Evolutionary conservation across 495 filamentous ascomycete genomes (phyloP), one percentile per base, ranked within the genome.

Genomic region (Pseudevernia furfuracea): DNA sequence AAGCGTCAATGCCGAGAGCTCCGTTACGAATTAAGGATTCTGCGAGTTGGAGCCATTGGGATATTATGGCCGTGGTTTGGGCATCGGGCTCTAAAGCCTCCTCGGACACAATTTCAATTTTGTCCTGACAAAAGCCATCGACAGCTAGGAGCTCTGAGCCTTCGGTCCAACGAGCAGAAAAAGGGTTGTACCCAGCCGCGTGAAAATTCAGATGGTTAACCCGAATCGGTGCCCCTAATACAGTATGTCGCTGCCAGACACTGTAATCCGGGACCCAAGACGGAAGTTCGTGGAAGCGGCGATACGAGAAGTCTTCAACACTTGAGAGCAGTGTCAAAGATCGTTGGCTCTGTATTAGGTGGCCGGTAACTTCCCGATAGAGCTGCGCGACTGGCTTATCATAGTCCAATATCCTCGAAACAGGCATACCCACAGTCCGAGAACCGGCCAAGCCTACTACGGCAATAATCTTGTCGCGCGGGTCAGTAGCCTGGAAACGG

Each of bases 391-490:
- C 60, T n/a, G 65, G 32, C 25, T 19, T 53, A 3, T 46, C 34
- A 28, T 67, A 67, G 62, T 64, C 61, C 12, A 63, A 21, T n/a
- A 64, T 43, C 15, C 17, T 43, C 30, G 41, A 58, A 57, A 41
- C 41, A 58, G 41, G 53, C 23, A 52, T 41, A 41, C 57, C 53
- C 3, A 44, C 23, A 12, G 32, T 57, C 17, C 57, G 28, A 34
- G 39, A n/a, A 46, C 15, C 28, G 17, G 62, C 32, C 55, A 64
- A 41, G 19, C 71, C 68, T 23, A 72, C 65, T 19, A 73, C 59
- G 15, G 69, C 67, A 61, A 73, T 71, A n/a, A 72, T 60, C 36
- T 73, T 74, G 56, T 74, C 72, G 14, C 71, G 58, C 4, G 69
- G 72, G 46, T 73, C 70, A 11, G 66, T 65, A 5, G 68, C 66